Conservation (phyloP, 352 stramenopile species). For the Phytophthora litchii region DNA sequence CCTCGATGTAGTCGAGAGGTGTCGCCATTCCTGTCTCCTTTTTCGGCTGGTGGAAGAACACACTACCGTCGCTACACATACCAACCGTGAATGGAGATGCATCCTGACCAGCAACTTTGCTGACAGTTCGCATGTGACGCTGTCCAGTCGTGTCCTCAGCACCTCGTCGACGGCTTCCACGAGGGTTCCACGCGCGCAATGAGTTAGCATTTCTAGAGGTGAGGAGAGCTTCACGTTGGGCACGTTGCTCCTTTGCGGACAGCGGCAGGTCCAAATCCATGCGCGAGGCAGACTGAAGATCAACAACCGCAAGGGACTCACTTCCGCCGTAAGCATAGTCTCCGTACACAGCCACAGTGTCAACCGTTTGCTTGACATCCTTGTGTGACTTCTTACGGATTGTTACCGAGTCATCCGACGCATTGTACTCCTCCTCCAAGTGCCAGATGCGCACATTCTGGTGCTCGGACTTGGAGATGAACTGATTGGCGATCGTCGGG, state of each 20-base stretch:
- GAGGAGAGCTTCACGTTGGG: conserved; percentile 41
- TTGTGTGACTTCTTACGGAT: conserved; percentile 75
- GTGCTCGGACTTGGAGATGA: conserved; percentile 88
- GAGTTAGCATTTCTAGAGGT: conserved; percentile 38
- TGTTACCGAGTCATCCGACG: conserved; percentile 29
- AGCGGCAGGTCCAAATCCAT: conserved; percentile 79
- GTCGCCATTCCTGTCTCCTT: conserved; percentile 63
- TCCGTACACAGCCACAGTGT: conserved; percentile 70
- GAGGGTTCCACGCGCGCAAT: conserved; percentile 50
- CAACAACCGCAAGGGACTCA: conserved; percentile 70
- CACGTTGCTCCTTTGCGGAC: conserved; percentile 64
- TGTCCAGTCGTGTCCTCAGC: conserved; percentile 50
- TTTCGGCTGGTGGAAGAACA: conserved; percentile 73
- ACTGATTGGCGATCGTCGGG: conserved; percentile 49
- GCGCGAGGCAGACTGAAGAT: conserved; percentile 55
- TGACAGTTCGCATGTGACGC: conserved; percentile 79
- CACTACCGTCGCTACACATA: conserved; percentile 85
- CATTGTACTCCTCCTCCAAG: conserved; percentile 62
- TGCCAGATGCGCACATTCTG: conserved; percentile 87
- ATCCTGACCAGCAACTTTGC: conserved; percentile 66
- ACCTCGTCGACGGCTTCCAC: conserved; percentile 48
- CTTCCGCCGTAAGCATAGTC: conserved; percentile 77
- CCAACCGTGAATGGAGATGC: conserved; percentile 70
- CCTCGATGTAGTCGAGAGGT: conserved; percentile 74
- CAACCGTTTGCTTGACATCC: conserved; percentile 76